These are phyloP conservation scores for Dothideomycetes sp. DNA, from an alignment of 2,329 filamentous ascomycete species.

Conservation along the genomic window DNA sequence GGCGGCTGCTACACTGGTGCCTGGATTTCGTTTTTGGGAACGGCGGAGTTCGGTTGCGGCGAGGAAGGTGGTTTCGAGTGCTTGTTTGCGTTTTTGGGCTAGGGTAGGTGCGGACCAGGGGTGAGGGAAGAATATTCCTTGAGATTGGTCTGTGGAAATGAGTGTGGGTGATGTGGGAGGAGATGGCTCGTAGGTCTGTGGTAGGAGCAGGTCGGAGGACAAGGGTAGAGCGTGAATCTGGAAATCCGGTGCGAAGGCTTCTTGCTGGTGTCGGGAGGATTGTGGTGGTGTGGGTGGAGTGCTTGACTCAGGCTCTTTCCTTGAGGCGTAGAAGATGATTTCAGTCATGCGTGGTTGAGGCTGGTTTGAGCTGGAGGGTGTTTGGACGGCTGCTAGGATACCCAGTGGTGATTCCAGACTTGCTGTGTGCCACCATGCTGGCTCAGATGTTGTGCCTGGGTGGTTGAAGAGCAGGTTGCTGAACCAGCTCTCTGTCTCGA, in stretches of 20 bases:
- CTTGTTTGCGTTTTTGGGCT: conserved; percentile 33
- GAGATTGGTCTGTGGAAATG: conserved; percentile 10
- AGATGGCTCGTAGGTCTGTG: conserved; percentile 15
- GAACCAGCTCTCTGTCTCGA: conserved; percentile 33
- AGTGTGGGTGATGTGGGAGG: conserved; percentile 21
- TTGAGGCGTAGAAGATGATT: conserved; percentile 37
- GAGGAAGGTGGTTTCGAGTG: conserved; percentile 36
- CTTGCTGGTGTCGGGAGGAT: conserved; percentile 19
- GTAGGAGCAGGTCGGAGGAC: conserved; percentile 33
- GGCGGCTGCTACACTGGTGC: conserved; percentile 35
- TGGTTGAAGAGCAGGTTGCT: conserved; percentile 25
- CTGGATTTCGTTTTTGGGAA: conserved; percentile 34
- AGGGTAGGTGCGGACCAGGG: conserved; percentile 15
- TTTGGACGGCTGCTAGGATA: conserved; percentile 28
- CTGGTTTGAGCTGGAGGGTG: background rate
- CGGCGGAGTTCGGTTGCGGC: conserved; percentile 36
- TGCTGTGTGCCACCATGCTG: conserved; percentile 30
- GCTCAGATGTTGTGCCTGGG: conserved; percentile 11
- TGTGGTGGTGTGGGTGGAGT: conserved; percentile 27
- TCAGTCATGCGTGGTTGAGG: conserved; percentile 29
- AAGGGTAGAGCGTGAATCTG: conserved; percentile 34
- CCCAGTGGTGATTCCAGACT: conserved; percentile 32
- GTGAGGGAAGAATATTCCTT: conserved; percentile 20
- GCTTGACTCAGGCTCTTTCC: conserved; percentile 16
- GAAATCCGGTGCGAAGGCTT: conserved; percentile 15